Conservation (phyloP, 768 basidiomycete species). For the Phanerochaete carnosa region DNA sequence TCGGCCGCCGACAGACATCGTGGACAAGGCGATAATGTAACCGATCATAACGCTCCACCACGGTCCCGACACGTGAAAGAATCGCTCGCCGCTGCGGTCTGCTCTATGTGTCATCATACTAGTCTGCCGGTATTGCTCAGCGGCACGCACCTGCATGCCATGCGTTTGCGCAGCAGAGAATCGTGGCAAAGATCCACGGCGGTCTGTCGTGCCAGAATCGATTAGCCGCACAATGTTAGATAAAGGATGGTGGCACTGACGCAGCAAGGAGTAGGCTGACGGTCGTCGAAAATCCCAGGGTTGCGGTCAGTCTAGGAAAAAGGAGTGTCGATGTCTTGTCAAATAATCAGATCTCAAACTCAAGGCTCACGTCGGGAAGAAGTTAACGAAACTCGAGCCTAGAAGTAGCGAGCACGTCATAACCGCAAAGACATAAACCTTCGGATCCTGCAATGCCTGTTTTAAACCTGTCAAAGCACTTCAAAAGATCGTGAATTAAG, state of each 20-base stretch:
- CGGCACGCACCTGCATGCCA: slow-evolving; percentile 45
- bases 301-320: slow-evolving; percentile 44
- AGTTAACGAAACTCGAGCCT: slow-evolving; percentile 58
- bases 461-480: slow-evolving; percentile 52
- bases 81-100: slow-evolving; percentile 63
- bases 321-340: neutral
- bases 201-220: slow-evolving; percentile 41
- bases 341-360: neutral
- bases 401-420: slow-evolving; percentile 49
- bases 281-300: slow-evolving; percentile 59
- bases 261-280: slow-evolving; percentile 57
- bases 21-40: slow-evolving; percentile 57
- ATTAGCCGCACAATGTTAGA: neutral
- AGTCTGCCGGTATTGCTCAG: neutral
- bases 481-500: neutral
- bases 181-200: slow-evolving; percentile 57
- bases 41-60: slow-evolving; percentile 64
- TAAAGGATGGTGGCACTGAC: slow-evolving; percentile 31
- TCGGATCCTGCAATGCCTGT: slow-evolving; percentile 53
- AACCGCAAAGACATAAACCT: slow-evolving; percentile 50
- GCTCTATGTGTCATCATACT: neutral
- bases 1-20: slow-evolving; percentile 47
- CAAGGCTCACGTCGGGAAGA: slow-evolving; percentile 47
- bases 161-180: slow-evolving; percentile 48
- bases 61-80: slow-evolving; percentile 53